Conservation (phyloP, 2,329 filamentous ascomycete genomes). For the Colletotrichum musae region DNA sequence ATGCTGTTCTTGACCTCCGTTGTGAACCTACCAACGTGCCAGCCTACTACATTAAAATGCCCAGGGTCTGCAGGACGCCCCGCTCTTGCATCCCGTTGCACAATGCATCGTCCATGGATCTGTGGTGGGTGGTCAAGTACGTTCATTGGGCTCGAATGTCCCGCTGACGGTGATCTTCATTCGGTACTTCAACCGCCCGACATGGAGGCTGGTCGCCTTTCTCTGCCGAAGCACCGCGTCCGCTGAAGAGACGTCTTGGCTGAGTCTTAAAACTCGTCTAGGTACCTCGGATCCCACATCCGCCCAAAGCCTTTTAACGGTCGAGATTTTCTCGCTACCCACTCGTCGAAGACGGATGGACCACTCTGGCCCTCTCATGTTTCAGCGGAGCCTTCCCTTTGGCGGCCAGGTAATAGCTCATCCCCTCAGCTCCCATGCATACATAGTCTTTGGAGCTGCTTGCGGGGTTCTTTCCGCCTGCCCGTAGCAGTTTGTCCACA, state of each 20-base stretch:
- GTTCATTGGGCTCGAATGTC: neutral
- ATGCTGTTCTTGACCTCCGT: no score
- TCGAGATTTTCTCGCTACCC: no score
- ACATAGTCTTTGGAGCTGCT: neutral
- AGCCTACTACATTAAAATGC: no score
- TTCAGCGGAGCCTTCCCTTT: no score
- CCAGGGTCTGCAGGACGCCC: neutral
- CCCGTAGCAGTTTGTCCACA: neutral
- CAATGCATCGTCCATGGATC: neutral
- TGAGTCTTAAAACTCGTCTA: no score
- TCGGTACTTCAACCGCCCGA: neutral
- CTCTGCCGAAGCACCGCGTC: neutral
- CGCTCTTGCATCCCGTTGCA: neutral
- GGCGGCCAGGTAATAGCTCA: no score
- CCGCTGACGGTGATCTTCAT: conserved; percentile 17
- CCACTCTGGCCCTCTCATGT: no score
- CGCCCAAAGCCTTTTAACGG: no score
- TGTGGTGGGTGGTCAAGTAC: no score
- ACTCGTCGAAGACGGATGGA: no score
- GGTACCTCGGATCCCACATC: no score
- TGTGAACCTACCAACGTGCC: no score
- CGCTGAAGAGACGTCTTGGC: neutral
- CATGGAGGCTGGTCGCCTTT: neutral
- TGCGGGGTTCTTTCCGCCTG: neutral
- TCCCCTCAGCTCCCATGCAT: neutral